Base-by-base conservation (phyloP, 164 flowering plant genomes). In the Taxillus chinensis region DNA sequence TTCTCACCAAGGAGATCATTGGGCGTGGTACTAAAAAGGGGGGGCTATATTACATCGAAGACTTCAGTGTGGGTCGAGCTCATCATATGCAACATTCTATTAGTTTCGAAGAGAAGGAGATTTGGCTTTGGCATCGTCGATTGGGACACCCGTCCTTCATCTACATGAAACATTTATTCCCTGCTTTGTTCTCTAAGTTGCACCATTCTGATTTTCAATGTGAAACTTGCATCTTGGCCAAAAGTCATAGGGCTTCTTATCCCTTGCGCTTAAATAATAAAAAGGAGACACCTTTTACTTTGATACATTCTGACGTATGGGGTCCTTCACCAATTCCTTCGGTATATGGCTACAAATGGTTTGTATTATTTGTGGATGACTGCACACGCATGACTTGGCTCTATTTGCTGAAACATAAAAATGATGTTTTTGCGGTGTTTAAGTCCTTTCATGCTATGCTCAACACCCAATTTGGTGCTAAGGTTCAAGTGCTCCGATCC, bases 311-410 rank as follows among this genome's bases (percentile, higher is more conserved):
- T 14, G 55, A 53, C 12, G 55, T 53, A 5, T 53, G 55, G 55
- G 55, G 55, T 14, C 55, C 55, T 14, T 14, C 55, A 5, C 56
- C 3, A 51, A n/a, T 62, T 2, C 39, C 46, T 51, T 39, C 45
- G 38, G 6, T 51, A 39, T 50, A 11, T 52, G 0, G 65, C 13
- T 15, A 50, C 12, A 12, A 14, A 4, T 62, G 65, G 65, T 62
- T 62, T 62, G 57, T 52, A 13, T 3, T 37, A 7, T 62, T 62
- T 52, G 45, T 62, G 2, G 65, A 62, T 62, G 65, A 62, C 27
- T 62, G 65, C 15, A 62, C 65, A 5, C 27, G 46, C 38, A 62
- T 62, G 65, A 62, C n/a, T n/a, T n/a, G n/a, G n/a, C n/a, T n/a
- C n/a, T n/a, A n/a, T n/a, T n/a, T 50, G 27, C 55, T 53, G 5